Percentiles rank a stretch among this genome's conserved stretches.
phyloP scores from a whole-genome alignment of 192 early-diverging fungal genomes.

The Linnemannia elongata region DNA sequence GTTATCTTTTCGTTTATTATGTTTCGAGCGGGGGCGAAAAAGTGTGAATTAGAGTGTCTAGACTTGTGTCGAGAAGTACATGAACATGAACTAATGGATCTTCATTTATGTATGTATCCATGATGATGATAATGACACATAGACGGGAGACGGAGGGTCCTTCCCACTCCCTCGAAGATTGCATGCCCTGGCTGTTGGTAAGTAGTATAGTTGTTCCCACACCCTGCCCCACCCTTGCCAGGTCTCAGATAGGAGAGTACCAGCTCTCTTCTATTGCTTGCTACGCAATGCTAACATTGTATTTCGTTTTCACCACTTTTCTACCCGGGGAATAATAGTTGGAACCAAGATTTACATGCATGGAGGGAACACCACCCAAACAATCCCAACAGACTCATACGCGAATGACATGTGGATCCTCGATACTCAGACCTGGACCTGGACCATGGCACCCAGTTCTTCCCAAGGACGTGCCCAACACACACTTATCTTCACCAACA shows the following conservation, averaged over 20 bases:
- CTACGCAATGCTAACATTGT: neutral
- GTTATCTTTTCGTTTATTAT: neutral
- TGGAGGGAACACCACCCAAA: slow-evolving; percentile 51
- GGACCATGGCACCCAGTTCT: slow-evolving; percentile 16
- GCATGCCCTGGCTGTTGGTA: slow-evolving; percentile 28
- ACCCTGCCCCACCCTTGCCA: neutral
- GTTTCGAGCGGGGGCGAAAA: neutral
- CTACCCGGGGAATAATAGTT: slow-evolving; percentile 6
- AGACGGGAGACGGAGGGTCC: slow-evolving; percentile 9
- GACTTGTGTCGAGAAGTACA: neutral
- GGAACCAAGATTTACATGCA: slow-evolving; percentile 46
- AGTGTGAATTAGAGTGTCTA: neutral
- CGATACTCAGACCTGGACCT: slow-evolving; percentile 30
- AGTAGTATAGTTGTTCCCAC: neutral
- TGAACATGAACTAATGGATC: neutral
- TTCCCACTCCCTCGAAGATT: slow-evolving; percentile 35
- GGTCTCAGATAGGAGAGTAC: neutral
- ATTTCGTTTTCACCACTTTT: neutral
- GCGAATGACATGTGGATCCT: slow-evolving; percentile 40
- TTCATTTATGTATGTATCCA: neutral
- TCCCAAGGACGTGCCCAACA: slow-evolving; percentile 27
- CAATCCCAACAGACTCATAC: slow-evolving; percentile 30
- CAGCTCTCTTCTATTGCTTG: neutral
- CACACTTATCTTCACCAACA: slow-evolving; percentile 19
- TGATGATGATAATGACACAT: neutral